phyloP scores from a whole-genome alignment of 176 grass and related monocot genomes.

The Oryza rufipogon region DNA sequence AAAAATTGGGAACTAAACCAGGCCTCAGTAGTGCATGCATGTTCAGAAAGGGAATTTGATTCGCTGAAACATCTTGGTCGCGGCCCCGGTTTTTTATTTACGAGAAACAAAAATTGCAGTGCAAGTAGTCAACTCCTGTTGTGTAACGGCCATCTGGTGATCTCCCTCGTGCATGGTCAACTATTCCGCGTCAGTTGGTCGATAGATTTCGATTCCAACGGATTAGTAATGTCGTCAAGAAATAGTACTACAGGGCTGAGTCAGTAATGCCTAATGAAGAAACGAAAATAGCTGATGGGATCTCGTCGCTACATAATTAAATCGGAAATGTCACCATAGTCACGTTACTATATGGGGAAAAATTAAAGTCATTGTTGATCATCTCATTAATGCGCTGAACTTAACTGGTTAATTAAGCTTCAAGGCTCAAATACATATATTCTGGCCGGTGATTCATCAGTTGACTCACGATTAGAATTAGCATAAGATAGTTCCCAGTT shows the following conservation, averaged over 20 bases:
- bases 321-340: neutral
- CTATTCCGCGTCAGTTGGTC: constrained; percentile 1
- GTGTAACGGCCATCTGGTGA: constrained; percentile 39
- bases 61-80: constrained; percentile 35
- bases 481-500: neutral
- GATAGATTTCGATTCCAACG: constrained; percentile 2
- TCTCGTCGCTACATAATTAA: neutral
- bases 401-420: neutral
- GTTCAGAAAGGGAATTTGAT: neutral
- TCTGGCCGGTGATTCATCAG: constrained; percentile 9
- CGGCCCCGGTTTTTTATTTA: neutral
- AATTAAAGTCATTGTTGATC: constrained; percentile 17
- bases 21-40: neutral
- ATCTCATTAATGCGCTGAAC: constrained; percentile 12
- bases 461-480: constrained; percentile 44
- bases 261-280: neutral
- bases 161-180: constrained; percentile 41
- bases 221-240: constrained; percentile 12
- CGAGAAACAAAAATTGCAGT: neutral
- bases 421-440: constrained; percentile 5
- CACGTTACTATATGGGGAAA: constrained; percentile 10
- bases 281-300: neutral
- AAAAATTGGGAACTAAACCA: too few relatives aligned
- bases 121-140: constrained; percentile 36
- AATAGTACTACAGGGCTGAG: neutral